A percentile compares a stretch with the other conserved stretches of the same genome.
Conservation (phyloP, 371 early-diverging fungal genomes). For the Saksenaea oblongispora region DNA sequence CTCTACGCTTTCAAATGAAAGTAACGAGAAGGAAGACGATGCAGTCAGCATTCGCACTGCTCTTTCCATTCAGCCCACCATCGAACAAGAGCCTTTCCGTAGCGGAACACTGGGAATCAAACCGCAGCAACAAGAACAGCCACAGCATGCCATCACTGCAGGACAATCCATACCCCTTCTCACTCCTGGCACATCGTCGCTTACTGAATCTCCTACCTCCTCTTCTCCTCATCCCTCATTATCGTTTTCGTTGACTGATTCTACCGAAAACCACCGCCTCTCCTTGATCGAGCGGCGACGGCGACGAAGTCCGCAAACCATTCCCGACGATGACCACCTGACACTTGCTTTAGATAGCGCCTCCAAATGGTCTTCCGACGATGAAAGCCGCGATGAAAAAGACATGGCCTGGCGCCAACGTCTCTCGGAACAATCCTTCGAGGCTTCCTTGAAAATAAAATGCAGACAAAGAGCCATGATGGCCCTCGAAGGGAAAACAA, state of each 20-base stretch:
- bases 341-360: neutral
- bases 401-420: conserved; percentile 10
- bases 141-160: neutral
- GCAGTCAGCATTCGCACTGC: neutral
- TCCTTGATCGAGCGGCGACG: neutral
- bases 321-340: neutral
- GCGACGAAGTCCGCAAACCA: conserved; percentile 1
- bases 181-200: conserved; percentile 3
- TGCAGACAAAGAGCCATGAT: conserved; percentile 36
- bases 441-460: neutral
- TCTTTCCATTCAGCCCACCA: neutral
- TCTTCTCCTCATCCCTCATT: neutral
- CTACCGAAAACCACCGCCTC: neutral
- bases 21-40: neutral
- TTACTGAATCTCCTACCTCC: neutral
- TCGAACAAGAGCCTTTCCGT: neutral
- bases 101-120: neutral
- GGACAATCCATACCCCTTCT: conserved; percentile 9
- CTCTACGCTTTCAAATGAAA: conserved; percentile 5
- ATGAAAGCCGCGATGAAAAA: neutral
- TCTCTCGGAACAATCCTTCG: neutral
- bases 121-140: conserved; percentile 6
- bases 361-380: neutral
- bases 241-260: neutral
- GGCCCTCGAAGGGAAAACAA: conserved; percentile 21